phyloP scores from a whole-genome alignment of 2,329 filamentous ascomycete species.

The Trichoderma gracile region DNA sequence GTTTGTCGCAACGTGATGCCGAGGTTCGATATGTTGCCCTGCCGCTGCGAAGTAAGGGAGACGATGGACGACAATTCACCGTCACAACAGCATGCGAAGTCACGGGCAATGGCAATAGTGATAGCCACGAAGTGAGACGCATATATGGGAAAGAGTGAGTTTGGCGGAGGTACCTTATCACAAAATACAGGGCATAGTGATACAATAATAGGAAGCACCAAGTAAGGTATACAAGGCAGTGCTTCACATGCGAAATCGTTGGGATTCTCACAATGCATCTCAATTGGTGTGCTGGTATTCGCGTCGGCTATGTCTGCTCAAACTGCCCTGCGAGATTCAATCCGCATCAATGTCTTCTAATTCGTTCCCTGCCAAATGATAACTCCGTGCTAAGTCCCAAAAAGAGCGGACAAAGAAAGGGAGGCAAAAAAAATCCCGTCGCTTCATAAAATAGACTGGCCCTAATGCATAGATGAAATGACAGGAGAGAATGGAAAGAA shows the following conservation, averaged over 20 bases:
- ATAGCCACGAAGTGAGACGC: background rate
- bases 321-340: slow-evolving; percentile 10
- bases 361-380: slow-evolving; percentile 11
- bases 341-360: slow-evolving; percentile 12
- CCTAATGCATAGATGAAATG: slow-evolving; percentile 25
- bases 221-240: background rate
- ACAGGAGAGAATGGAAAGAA: slow-evolving; percentile 2
- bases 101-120: background rate
- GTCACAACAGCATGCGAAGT: background rate
- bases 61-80: background rate
- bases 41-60: background rate
- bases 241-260: background rate
- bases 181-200: too few relatives aligned
- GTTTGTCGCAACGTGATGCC: slow-evolving; percentile 1
- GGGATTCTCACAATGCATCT: background rate
- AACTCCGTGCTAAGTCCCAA: slow-evolving; percentile 25
- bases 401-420: slow-evolving; percentile 11
- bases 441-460: slow-evolving; percentile 7
- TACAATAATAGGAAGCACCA: background rate
- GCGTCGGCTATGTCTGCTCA: slow-evolving; percentile 5
- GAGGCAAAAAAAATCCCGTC: background rate
- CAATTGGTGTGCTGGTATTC: slow-evolving; percentile 19
- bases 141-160: background rate
- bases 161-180: too few relatives aligned
- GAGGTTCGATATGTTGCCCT: background rate